Percentiles rank a stretch among this genome's conserved stretches.
Conservation (phyloP, 1,284 basidiomycete species). For the Leccinum colubrinum region DNA sequence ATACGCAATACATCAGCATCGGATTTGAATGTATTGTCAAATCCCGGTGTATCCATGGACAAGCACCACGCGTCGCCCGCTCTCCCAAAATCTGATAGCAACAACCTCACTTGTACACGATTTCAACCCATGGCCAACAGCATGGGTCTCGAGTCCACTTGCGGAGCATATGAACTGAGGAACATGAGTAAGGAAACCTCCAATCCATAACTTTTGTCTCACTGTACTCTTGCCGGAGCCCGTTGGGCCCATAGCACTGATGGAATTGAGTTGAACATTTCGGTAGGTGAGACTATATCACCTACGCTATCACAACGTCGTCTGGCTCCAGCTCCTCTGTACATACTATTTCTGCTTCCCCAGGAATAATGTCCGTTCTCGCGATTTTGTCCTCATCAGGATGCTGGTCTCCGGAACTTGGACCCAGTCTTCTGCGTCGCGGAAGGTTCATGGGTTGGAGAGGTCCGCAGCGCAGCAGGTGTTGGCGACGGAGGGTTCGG, state of each 20-base stretch:
- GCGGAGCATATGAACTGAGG: constrained; percentile 25
- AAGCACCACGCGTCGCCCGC: constrained; percentile 2
- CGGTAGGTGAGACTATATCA: neutral
- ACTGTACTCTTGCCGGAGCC: constrained; percentile 8
- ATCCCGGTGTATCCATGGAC: constrained; percentile 15
- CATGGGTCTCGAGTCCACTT: constrained; percentile 8
- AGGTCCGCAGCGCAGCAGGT: no score
- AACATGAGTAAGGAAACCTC: neutral
- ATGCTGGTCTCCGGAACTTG: no score
- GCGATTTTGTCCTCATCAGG: no score
- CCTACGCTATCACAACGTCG: constrained; percentile 15
- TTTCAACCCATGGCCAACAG: constrained; percentile 11
- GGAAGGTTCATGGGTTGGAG: no score
- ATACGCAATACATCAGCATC: constrained; percentile 20
- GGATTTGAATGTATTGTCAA: constrained; percentile 11
- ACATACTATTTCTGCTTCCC: neutral
- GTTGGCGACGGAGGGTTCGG: no score
- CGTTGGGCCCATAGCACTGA: constrained; percentile 19
- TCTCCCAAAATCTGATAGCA: constrained; percentile 6
- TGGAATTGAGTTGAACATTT: neutral
- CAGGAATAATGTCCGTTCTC: no score
- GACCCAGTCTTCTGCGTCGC: no score
- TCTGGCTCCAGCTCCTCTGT: neutral
- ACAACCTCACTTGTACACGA: constrained; percentile 17
- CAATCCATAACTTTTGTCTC: neutral